Conservation (phyloP, 2,329 filamentous ascomycete genomes). For the Penicillium brevicompactum region DNA sequence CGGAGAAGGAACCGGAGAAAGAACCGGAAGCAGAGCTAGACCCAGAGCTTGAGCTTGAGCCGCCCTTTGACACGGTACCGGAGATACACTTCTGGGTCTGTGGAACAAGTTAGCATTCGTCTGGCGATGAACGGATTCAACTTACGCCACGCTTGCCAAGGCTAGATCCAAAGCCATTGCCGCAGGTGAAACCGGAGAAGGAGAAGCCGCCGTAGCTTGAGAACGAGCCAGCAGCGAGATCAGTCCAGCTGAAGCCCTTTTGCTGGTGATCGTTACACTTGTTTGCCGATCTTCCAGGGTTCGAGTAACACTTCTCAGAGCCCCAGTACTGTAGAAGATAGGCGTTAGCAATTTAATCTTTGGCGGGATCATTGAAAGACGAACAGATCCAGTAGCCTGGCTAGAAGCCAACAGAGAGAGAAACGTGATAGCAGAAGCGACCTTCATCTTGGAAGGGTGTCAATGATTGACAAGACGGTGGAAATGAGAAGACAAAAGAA, state of each 20-base stretch:
- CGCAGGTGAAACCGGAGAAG: constrained; percentile 74
- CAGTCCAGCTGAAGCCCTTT: constrained; percentile 71
- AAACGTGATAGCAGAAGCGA: constrained; percentile 24
- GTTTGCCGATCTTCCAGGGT: constrained; percentile 74
- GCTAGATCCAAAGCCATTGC: constrained; percentile 51
- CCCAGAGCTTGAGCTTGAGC: constrained; percentile 28
- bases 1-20: constrained; percentile 21
- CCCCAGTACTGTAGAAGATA: constrained; percentile 48
- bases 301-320: constrained; percentile 60
- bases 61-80: constrained; percentile 58
- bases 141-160: constrained; percentile 45
- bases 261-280: constrained; percentile 72
- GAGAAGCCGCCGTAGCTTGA: constrained; percentile 69
- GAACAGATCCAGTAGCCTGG: constrained; percentile 47
- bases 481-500: constrained; percentile 3
- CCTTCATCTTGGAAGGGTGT: constrained; percentile 33
- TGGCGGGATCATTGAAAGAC: constrained; percentile 26
- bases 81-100: constrained; percentile 52
- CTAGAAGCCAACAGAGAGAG: constrained; percentile 50
- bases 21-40: constrained; percentile 20
- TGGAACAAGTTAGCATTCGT: constrained; percentile 17
- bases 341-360: constrained; percentile 2
- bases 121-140: constrained; percentile 13
- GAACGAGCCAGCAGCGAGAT: constrained; percentile 64
- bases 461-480: constrained; percentile 34